A percentile compares a stretch with the other conserved stretches of the same genome.
Evolutionary conservation across 768 basidiomycete species (phyloP).

Genomic region (Nidula microcarpa): DNA sequence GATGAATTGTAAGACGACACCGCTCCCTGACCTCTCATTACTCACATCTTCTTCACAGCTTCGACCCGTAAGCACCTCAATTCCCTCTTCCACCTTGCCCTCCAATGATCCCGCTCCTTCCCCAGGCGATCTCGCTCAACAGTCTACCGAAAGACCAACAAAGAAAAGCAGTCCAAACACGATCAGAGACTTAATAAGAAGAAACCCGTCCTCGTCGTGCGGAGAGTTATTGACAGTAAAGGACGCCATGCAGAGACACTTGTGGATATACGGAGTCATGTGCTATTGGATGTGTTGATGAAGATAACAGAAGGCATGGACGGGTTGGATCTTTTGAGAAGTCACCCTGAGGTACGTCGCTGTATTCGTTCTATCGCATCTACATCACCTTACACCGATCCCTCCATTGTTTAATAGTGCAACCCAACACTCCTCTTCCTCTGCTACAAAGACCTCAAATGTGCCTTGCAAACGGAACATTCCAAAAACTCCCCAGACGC

Average conservation of each 20-base stretch:
- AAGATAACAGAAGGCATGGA: slow-evolving; percentile 2
- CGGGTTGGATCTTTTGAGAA: background rate
- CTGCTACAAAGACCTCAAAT: background rate
- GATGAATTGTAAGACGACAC: slow-evolving; percentile 1
- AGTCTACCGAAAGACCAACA: slow-evolving; percentile 15
- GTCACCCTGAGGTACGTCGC: background rate
- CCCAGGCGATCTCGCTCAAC: slow-evolving; percentile 3
- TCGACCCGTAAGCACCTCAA: slow-evolving; percentile 3
- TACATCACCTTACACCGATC: background rate
- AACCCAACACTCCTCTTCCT: background rate
- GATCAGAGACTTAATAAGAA: slow-evolving; percentile 8
- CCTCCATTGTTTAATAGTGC: background rate
- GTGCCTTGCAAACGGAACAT: background rate
- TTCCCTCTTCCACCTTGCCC: background rate
- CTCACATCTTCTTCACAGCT: background rate
- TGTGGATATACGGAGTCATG: slow-evolving; percentile 13
- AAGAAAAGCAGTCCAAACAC: slow-evolving; percentile 6
- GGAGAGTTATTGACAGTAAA: slow-evolving; percentile 15
- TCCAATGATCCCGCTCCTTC: background rate
- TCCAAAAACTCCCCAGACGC: too few relatives aligned
- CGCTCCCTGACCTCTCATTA: background rate
- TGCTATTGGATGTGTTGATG: slow-evolving; percentile 11
- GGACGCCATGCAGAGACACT: slow-evolving; percentile 9
- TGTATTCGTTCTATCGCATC: background rate
- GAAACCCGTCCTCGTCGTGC: slow-evolving; percentile 16